Conservation (phyloP, 2,329 filamentous ascomycete species). For the Venturia carpophila region DNA sequence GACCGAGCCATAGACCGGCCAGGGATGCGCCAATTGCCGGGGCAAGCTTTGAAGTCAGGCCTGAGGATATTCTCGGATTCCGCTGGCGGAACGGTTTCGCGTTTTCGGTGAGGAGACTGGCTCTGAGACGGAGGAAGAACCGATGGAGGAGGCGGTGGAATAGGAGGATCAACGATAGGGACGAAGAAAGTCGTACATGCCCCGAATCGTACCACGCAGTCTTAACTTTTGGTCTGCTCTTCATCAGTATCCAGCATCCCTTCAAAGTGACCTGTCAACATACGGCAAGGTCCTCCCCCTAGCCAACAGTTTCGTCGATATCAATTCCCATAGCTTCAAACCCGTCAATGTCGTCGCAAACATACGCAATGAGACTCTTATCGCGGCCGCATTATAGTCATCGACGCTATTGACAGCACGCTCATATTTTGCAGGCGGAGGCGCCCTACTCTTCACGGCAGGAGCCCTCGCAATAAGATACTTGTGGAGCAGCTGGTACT, state of each 20-base stretch:
- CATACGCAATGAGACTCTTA: conserved; percentile 40
- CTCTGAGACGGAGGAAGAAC: conserved; percentile 74
- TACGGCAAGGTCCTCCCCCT: conserved; percentile 26
- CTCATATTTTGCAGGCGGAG: conserved; percentile 44
- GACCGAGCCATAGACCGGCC: conserved; percentile 72
- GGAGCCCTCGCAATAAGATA: conserved; percentile 69
- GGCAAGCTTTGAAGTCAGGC: conserved; percentile 74
- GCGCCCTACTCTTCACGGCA: conserved; percentile 48
- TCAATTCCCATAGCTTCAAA: conserved; percentile 41
- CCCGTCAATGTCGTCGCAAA: conserved; percentile 37
- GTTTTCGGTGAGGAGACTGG: conserved; percentile 69
- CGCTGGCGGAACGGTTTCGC: conserved; percentile 73
- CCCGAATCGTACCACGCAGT: conserved; percentile 47
- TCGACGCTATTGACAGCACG: conserved; percentile 39
- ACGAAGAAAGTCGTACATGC: conserved; percentile 70
- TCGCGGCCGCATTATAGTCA: conserved; percentile 41
- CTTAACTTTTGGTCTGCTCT: conserved; percentile 30
- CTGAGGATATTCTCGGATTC: conserved; percentile 66
- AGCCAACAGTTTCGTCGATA: conserved; percentile 32
- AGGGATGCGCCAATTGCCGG: conserved; percentile 86
- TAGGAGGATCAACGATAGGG: conserved; percentile 76
- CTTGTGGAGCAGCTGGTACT: conserved; percentile 78
- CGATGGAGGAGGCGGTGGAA: conserved; percentile 84
- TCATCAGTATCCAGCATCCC: neutral
- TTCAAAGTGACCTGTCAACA: neutral